Conservation (phyloP, 495 filamentous ascomycete genomes). For the Aspergillus egyptiacus region DNA sequence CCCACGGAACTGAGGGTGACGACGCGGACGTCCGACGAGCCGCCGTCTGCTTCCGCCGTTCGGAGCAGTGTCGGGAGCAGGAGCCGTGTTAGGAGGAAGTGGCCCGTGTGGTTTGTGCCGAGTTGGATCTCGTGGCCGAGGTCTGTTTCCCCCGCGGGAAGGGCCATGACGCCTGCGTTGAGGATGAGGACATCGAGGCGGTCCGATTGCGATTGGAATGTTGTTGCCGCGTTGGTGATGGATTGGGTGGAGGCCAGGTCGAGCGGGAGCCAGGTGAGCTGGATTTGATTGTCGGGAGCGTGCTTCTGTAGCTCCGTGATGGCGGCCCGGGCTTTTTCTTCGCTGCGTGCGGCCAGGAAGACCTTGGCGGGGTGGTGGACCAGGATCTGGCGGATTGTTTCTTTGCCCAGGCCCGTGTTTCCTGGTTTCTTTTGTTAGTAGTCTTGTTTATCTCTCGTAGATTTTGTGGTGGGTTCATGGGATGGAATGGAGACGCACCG, state of each 20-base stretch:
- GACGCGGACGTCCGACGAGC: conserved; percentile 18
- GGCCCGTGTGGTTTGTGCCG: conserved; percentile 66
- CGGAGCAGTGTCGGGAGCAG: conserved; percentile 53
- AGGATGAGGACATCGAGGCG: conserved; percentile 61
- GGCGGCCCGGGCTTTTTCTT: conserved; percentile 44
- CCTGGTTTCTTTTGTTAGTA: conserved; percentile 39
- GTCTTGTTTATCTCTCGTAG: too few relatives aligned
- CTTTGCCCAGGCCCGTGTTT: conserved; percentile 61
- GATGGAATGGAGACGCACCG: conserved; percentile 31
- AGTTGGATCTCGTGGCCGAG: conserved; percentile 70
- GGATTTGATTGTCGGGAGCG: conserved; percentile 41
- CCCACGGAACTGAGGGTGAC: conserved; percentile 26
- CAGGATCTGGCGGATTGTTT: conserved; percentile 56
- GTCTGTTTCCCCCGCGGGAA: conserved; percentile 39
- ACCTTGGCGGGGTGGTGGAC: conserved; percentile 56
- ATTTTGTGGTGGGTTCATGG: not conserved
- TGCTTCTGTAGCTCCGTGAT: conserved; percentile 44
- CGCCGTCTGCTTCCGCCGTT: conserved; percentile 35
- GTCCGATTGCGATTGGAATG: conserved; percentile 40
- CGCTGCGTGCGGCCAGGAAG: conserved; percentile 56
- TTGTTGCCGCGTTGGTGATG: conserved; percentile 41
- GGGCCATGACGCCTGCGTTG: conserved; percentile 65
- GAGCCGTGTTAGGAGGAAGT: conserved; percentile 58
- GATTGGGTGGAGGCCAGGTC: conserved; percentile 50
- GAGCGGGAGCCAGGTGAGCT: conserved; percentile 42